A percentile compares a stretch with the other conserved stretches of the same genome.
Conservation (phyloP, 352 stramenopile genomes). For the Phytophthora crassamura region DNA sequence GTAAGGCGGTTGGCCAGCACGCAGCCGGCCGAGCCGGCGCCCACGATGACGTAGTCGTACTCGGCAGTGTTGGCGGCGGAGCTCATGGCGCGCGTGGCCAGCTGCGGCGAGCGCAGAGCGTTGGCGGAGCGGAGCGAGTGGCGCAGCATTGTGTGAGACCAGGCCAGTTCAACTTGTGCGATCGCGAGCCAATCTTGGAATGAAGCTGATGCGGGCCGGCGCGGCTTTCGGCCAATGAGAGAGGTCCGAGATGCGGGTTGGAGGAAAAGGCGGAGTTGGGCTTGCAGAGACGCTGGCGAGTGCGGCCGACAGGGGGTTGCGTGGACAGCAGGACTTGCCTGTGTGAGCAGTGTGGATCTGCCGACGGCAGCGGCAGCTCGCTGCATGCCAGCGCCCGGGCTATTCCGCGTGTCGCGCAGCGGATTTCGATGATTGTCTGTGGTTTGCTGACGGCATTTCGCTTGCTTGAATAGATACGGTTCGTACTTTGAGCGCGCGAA, state of each 20-base stretch:
- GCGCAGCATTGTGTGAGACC: slow-evolving; percentile 23
- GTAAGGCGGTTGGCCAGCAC: slow-evolving; percentile 92
- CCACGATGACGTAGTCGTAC: slow-evolving; percentile 95
- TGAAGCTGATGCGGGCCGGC: background rate
- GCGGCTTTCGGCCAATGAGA: slow-evolving; percentile 11
- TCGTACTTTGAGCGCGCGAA: too few species aligned
- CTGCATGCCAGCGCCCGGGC: too few species aligned
- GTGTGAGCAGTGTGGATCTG: slow-evolving; percentile 20
- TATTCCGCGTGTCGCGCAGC: too few species aligned
- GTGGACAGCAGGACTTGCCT: slow-evolving; percentile 1
- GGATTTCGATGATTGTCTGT: too few species aligned
- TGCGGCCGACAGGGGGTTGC: slow-evolving; percentile 1
- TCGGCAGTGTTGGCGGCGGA: slow-evolving; percentile 30
- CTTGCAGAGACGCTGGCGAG: slow-evolving; percentile 16
- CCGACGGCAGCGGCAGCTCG: too few species aligned
- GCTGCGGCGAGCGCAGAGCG: background rate
- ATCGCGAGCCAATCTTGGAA: slow-evolving; percentile 28
- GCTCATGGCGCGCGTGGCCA: slow-evolving; percentile 30
- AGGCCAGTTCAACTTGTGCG: slow-evolving; percentile 28
- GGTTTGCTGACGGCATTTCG: too few species aligned
- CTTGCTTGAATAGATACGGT: too few species aligned
- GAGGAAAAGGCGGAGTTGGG: slow-evolving; percentile 14
- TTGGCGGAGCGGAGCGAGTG: slow-evolving; percentile 20
- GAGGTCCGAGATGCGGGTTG: slow-evolving; percentile 4
- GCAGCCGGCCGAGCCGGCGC: slow-evolving; percentile 90